Percentiles rank a stretch among this genome's conserved stretches.
Conservation (phyloP, 306 rosid genomes). For the Lathyrus aphaca region DNA sequence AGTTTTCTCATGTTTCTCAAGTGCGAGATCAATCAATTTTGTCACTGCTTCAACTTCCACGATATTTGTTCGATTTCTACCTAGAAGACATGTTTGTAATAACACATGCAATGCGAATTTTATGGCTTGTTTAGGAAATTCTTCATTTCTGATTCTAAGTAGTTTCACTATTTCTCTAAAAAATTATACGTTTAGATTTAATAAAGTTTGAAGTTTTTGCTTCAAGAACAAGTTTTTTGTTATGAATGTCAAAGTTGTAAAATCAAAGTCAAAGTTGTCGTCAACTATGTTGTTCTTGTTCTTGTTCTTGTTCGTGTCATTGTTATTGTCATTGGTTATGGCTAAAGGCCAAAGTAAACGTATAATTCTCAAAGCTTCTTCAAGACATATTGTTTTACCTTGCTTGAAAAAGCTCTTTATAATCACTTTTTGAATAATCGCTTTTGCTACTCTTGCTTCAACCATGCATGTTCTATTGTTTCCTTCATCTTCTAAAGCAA, state of each 20-base stretch:
- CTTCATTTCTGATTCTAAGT: slow-evolving; percentile 34
- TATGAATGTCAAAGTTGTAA: slow-evolving; percentile 38
- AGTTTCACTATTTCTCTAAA: slow-evolving; percentile 51
- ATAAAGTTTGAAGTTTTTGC: slow-evolving; percentile 43
- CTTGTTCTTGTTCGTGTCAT: too few relatives aligned
- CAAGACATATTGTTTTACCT: slow-evolving; percentile 35
- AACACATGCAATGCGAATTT: slow-evolving; percentile 57
- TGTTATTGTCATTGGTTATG: slow-evolving; percentile 30
- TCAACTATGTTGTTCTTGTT: slow-evolving; percentile 37
- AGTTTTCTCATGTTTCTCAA: slow-evolving; percentile 51
- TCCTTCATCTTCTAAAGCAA: slow-evolving; percentile 49
- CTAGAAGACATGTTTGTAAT: slow-evolving; percentile 48
- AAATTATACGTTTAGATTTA: slow-evolving; percentile 46
- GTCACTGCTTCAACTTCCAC: slow-evolving; percentile 64
- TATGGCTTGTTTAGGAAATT: slow-evolving; percentile 42
- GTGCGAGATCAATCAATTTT: slow-evolving; percentile 58
- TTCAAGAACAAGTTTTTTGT: slow-evolving; percentile 43
- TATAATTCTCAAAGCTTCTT: slow-evolving; percentile 55
- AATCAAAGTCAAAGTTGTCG: slow-evolving; percentile 53
- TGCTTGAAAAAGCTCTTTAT: slow-evolving; percentile 41
- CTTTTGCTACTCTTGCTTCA: slow-evolving; percentile 59
- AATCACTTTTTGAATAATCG: slow-evolving; percentile 43
- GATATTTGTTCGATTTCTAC: slow-evolving; percentile 57
- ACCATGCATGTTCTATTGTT: slow-evolving; percentile 54
- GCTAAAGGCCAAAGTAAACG: slow-evolving; percentile 44